Base-by-base conservation (phyloP, 108 stramenopile species). In the Fragilariopsis cylindrus region DNA sequence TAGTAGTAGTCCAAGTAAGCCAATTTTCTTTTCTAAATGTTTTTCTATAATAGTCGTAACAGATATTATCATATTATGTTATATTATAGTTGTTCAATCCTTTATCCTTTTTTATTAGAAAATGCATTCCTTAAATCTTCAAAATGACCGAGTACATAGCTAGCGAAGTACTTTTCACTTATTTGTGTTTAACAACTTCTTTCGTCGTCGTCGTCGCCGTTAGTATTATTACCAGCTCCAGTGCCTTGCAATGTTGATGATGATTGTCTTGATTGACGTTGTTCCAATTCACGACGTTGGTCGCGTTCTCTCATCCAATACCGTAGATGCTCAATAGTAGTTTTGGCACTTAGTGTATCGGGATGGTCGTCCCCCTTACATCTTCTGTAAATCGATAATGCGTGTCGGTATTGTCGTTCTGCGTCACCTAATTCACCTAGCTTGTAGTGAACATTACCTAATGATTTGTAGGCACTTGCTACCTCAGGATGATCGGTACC, bases 391-490 rank as follows among this genome's bases (percentile, higher is more conserved):
- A 92, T 92, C 47, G 70, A 84, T 42, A 92, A 71, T 18, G 91
- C 91, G 72, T 89, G 85, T n/a, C 87, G 75, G 68, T 92, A 92
- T 69, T 89, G 84, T 40, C 82, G 76, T 64, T 89, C 87, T 7
- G 91, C 91, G 74, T 86, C 86, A 4, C 76, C 82, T 49, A 92
- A 73, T 44, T 92, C 88, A 8, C 91, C 91, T 21, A 89, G 74
- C 69, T 92, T 87, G 85, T 89, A 92, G 71, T 92, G 91, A n/a
- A 92, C 87, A 69, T 92, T 92, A n/a, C 91, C 91, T 54, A 92
- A 77, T 39, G 82, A 70, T 63, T 92, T 92, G 85, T 92, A 89
- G 4, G 91, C 87, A 74, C 82, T 81, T 9, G 91, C 91, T 5
- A 89, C 88, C 76, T 92, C 91, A n/a, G 88, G 87, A 44, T 89